Conservation (phyloP, 176 grass and related monocot species). For the Melocanna baccifera region DNA sequence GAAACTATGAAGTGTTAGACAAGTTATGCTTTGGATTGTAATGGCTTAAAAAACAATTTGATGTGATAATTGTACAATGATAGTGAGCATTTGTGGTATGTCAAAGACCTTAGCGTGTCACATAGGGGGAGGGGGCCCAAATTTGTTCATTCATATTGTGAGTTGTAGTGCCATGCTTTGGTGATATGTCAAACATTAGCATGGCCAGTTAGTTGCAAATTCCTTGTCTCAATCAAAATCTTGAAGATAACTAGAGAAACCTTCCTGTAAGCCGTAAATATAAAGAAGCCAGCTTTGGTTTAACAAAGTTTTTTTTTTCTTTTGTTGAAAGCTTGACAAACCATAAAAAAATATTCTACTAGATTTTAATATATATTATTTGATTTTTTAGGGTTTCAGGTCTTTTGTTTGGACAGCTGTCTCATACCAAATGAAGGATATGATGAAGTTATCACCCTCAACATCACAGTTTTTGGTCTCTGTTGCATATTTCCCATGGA, state of each 20-base stretch:
- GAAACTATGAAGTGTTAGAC: background rate
- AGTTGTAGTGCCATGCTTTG: background rate
- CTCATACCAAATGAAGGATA: conserved; percentile 80
- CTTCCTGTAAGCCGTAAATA: background rate
- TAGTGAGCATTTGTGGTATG: background rate
- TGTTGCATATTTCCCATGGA: conserved; percentile 74
- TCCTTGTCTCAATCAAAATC: conserved; percentile 3
- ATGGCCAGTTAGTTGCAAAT: background rate
- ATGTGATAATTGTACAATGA: background rate
- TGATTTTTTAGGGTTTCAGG: conserved; percentile 61
- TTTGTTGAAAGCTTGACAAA: background rate
- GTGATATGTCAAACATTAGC: background rate
- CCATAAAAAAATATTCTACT: background rate
- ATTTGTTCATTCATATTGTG: background rate
- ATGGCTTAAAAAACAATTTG: background rate
- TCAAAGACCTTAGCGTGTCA: background rate
- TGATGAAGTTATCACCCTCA: conserved; percentile 69
- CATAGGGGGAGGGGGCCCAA: background rate
- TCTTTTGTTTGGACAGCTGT: conserved; percentile 82
- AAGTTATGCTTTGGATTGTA: background rate
- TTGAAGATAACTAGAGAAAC: background rate
- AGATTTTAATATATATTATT: background rate
- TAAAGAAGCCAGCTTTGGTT: background rate
- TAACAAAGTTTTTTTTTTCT: background rate
- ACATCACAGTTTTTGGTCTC: conserved; percentile 67